Evolutionary conservation across 2,329 filamentous ascomycete species (phyloP).

Genomic region (Xylariomycetidae sp.): DNA sequence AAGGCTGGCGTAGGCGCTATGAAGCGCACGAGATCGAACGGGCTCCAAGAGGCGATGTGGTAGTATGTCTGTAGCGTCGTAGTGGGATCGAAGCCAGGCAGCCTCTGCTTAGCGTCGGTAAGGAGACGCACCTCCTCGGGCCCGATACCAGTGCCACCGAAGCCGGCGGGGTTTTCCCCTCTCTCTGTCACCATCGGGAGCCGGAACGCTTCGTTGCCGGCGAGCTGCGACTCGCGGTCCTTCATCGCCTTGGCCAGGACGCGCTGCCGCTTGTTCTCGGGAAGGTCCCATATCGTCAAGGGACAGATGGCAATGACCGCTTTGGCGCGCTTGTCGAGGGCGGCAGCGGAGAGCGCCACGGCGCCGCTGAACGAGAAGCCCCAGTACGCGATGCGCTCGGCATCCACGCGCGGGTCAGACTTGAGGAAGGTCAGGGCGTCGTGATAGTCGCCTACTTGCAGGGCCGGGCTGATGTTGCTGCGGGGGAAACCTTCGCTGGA

Average conservation of each 20-base stretch:
- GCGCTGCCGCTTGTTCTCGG: constrained; percentile 1
- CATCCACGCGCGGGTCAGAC: constrained; percentile 33
- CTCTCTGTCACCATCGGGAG: constrained; percentile 30
- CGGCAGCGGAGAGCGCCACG: constrained; percentile 21
- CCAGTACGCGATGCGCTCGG: constrained; percentile 21
- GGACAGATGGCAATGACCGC: constrained; percentile 21
- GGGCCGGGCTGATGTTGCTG: constrained; percentile 31
- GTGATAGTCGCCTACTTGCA: constrained; percentile 26
- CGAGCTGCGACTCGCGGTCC: constrained; percentile 34
- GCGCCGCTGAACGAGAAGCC: constrained; percentile 26
- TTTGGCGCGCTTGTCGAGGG: constrained; percentile 21
- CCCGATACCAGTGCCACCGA: constrained; percentile 11
- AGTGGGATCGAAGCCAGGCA: constrained; percentile 5
- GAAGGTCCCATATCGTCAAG: constrained; percentile 8
- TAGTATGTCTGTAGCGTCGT: constrained; percentile 9
- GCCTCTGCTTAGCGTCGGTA: not conserved
- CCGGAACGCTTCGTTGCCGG: constrained; percentile 32
- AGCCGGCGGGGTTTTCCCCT: constrained; percentile 33
- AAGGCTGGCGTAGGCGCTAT: constrained; percentile 7
- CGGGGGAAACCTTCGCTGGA: constrained; percentile 33
- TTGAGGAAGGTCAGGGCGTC: constrained; percentile 42
- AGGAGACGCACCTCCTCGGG: no score
- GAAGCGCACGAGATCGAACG: constrained; percentile 5
- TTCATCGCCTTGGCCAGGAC: constrained; percentile 27
- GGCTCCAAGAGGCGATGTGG: constrained; percentile 5